Evolutionary conservation across 345 rosid species (phyloP).

Genomic region (Erysimum cheiranthoides): DNA sequence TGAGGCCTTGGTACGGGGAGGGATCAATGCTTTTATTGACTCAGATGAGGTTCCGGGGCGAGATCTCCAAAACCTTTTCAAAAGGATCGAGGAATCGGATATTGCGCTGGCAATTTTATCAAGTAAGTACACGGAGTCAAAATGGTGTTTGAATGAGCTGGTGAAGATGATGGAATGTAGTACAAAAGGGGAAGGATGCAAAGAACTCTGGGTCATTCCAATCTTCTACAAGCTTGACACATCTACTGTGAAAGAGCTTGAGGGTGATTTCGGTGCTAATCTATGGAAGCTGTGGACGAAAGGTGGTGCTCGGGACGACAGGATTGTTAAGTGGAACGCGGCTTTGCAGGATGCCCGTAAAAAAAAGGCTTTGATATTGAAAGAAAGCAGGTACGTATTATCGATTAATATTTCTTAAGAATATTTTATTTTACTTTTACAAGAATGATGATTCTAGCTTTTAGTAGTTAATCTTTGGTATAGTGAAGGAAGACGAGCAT

Average conservation of each 20-base stretch:
- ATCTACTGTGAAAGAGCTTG: neutral
- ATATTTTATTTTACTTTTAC: too few relatives aligned
- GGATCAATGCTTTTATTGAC: conserved; percentile 29
- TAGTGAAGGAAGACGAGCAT: too few relatives aligned
- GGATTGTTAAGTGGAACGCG: conserved; percentile 18
- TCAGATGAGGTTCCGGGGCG: neutral
- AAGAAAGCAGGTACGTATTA: neutral
- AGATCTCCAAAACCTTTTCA: neutral
- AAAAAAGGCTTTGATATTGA: neutral
- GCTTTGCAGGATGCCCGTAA: neutral
- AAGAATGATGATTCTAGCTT: too few relatives aligned
- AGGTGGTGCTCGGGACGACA: neutral
- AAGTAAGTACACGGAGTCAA: conserved; percentile 20
- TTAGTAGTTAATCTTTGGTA: too few relatives aligned
- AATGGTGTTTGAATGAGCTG: conserved; percentile 17
- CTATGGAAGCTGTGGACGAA: conserved; percentile 1
- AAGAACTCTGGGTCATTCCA: conserved; percentile 19
- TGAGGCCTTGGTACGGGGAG: fast-evolving
- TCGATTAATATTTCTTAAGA: too few relatives aligned
- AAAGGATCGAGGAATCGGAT: conserved; percentile 6
- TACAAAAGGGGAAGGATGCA: neutral
- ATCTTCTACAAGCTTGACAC: conserved; percentile 13
- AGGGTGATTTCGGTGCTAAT: neutral
- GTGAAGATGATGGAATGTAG: conserved; percentile 30
- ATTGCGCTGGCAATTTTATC: conserved; percentile 31